phyloP scores from a whole-genome alignment of 2,329 filamentous ascomycete species.

The Fonsecaea monophora region DNA sequence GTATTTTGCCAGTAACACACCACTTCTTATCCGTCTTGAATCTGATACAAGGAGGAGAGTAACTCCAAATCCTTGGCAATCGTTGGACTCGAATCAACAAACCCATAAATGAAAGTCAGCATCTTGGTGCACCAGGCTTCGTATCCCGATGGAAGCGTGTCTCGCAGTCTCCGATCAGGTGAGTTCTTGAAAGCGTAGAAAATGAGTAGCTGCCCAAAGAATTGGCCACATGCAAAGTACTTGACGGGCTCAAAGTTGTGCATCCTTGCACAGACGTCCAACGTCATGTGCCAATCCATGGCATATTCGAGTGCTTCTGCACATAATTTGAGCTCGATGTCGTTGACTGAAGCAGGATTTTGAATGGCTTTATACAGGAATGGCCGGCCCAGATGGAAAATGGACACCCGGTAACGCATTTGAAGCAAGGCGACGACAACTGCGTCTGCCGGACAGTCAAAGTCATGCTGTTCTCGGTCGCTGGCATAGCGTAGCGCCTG shows the following conservation, averaged over 20 bases:
- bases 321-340: constrained; percentile 50
- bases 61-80: constrained; percentile 51
- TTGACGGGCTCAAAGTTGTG: constrained; percentile 52
- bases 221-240: constrained; percentile 51
- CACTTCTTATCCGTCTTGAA: constrained; percentile 21
- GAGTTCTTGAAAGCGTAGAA: constrained; percentile 53
- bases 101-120: constrained; percentile 50
- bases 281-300: constrained; percentile 51
- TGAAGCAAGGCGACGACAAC: constrained; percentile 33
- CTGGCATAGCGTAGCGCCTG: constrained; percentile 55
- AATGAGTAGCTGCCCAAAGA: constrained; percentile 53
- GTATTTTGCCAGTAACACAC: not conserved
- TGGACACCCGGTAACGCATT: constrained; percentile 33
- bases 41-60: constrained; percentile 38
- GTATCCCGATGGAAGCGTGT: constrained; percentile 48
- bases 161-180: constrained; percentile 45
- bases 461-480: constrained; percentile 39
- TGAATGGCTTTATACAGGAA: constrained; percentile 48
- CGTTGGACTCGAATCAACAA: constrained; percentile 48
- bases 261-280: constrained; percentile 51
- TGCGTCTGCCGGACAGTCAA: constrained; percentile 28
- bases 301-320: constrained; percentile 49
- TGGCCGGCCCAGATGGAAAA: constrained; percentile 35
- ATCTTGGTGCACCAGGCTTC: constrained; percentile 52
- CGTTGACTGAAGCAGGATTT: constrained; percentile 46